A percentile compares a stretch with the other conserved stretches of the same genome.
Evolutionary conservation across 495 filamentous ascomycete species (phyloP).

Genomic region (Letharia columbiana): DNA sequence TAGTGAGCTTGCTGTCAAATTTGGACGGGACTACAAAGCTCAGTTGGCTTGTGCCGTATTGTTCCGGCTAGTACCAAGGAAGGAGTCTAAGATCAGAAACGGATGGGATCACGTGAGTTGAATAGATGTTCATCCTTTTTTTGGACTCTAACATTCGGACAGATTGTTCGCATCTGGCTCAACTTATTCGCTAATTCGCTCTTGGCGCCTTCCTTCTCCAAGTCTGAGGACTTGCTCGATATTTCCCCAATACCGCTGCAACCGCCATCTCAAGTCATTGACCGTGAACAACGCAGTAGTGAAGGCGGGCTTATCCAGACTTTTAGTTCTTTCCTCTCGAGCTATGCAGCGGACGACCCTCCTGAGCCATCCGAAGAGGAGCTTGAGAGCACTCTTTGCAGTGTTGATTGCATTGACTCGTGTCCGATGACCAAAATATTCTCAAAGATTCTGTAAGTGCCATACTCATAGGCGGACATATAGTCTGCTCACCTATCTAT

Average conservation of each 20-base stretch:
- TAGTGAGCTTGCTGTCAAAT: constrained; percentile 93
- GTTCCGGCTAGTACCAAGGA: constrained; percentile 79
- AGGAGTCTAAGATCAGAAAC: constrained; percentile 63
- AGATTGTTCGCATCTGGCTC: constrained; percentile 84
- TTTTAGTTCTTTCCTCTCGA: constrained; percentile 93
- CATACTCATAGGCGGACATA: background rate
- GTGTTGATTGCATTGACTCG: constrained; percentile 86
- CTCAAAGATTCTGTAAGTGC: constrained; percentile 68
- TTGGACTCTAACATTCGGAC: constrained; percentile 21
- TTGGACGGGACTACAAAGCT: constrained; percentile 87
- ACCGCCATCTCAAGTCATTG: constrained; percentile 85
- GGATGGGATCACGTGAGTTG: constrained; percentile 76
- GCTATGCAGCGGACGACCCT: constrained; percentile 94
- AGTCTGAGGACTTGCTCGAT: constrained; percentile 59
- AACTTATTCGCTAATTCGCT: constrained; percentile 96
- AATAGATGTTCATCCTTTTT: background rate
- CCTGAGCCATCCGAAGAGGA: constrained; percentile 97
- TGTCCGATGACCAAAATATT: constrained; percentile 81
- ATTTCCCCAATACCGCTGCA: constrained; percentile 83
- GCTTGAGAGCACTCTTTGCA: constrained; percentile 86
- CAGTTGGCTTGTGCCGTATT: constrained; percentile 89
- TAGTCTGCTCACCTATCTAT: background rate
- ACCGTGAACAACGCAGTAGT: constrained; percentile 63
- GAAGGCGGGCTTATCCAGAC: constrained; percentile 86
- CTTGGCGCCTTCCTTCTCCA: constrained; percentile 73